phyloP scores from a whole-genome alignment of 169 alveolate species.

The Eimeria brunetti region DNA sequence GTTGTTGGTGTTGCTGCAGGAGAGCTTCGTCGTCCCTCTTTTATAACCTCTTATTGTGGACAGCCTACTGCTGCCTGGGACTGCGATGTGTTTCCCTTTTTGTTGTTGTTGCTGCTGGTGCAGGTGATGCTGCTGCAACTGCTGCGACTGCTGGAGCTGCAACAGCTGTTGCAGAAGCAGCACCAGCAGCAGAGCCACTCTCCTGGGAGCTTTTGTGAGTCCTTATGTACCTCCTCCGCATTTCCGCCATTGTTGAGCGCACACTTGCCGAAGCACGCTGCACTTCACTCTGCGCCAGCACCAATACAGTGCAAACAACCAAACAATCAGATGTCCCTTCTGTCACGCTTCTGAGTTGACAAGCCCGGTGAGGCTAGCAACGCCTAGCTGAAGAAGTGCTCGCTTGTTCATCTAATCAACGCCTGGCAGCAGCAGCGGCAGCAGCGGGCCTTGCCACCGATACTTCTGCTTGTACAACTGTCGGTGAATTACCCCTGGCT shows the following conservation, averaged over 20 bases:
- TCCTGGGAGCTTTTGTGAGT: constrained; percentile 41
- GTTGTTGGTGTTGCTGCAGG: neutral
- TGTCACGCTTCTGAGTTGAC: neutral
- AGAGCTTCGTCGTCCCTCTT: neutral
- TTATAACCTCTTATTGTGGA: constrained; percentile 3
- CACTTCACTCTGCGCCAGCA: constrained; percentile 62
- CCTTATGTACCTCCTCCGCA: constrained; percentile 74
- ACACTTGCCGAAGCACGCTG: constrained; percentile 40
- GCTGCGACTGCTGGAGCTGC: constrained; percentile 16
- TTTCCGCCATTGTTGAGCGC: constrained; percentile 59
- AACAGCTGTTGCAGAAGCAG: constrained; percentile 33
- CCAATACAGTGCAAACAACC: neutral
- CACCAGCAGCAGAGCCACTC: constrained; percentile 1
- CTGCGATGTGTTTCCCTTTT: constrained; percentile 45
- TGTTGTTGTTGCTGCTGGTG: constrained; percentile 27
- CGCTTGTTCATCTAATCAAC: neutral
- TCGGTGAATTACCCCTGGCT: constrained; percentile 48
- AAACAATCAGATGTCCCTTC: neutral
- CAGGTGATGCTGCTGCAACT: neutral
- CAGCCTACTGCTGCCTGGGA: constrained; percentile 70
- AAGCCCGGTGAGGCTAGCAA: neutral
- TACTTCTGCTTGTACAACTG: neutral
- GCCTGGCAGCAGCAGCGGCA: neutral
- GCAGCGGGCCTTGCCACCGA: neutral
- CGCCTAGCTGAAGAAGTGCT: neutral